Base-by-base conservation (phyloP, 1,284 basidiomycete species). In the Volvariella surrecta region DNA sequence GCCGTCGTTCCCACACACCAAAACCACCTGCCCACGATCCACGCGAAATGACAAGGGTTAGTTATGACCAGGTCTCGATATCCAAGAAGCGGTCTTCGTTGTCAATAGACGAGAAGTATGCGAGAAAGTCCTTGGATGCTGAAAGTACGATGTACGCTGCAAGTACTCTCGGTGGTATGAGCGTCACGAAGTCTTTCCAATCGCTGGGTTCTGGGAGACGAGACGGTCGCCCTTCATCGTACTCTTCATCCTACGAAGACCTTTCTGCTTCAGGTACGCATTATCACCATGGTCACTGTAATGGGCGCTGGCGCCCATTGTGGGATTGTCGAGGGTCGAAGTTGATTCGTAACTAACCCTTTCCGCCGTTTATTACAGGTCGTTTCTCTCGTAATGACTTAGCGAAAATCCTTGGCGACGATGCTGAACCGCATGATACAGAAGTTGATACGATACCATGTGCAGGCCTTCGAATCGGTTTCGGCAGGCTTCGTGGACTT, bases 361-460 rank as follows among this genome's bases (percentile, higher is more conserved):
- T 19, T 35, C n/a, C 18, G 18, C n/a, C 15, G 7, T 35, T 15
- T 19, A n/a, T n/a, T n/a, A n/a, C n/a, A 35, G 34, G 34, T 15
- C 34, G 34, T 8, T 35, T 39, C 20, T 20, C 42, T 30, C 52
- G 55, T 10, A 30, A 37, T 3, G 55, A 55, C n/a, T 46, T 58
- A 1, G 53, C 39, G 22, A 47, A 50, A 37, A 59, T 53, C 11
- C 50, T 67, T 11, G 63, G 64, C 2, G 49, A 55, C 6, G 64
- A 67, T 43, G 56, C 58, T 44, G 46, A 52, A 32, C 44, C 50
- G 3, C 58, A 61, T 16, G 55, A 52, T 3, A 61, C 57, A 1
- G 63, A 66, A 46, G 62, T 67, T 19, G 54, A 55, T 30, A 49
- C 55, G 32, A 57, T 64, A 28, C 65, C 65, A 4, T 67, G 65